Evolutionary conservation across 495 filamentous ascomycete genomes (phyloP).

Genomic region (Saxophila tyrrhenica): DNA sequence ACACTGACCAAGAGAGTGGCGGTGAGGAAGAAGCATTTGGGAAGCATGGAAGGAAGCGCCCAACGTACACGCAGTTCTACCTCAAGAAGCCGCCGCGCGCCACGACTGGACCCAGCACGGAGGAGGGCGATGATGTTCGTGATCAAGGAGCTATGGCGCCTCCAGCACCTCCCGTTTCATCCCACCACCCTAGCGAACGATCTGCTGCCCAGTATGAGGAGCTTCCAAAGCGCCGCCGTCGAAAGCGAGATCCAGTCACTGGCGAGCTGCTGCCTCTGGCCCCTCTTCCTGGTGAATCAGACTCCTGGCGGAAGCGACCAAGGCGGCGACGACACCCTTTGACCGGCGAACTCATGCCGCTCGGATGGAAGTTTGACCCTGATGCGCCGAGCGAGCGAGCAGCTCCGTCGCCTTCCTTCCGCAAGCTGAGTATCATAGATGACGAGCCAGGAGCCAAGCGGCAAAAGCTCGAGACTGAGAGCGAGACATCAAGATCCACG

Average conservation of each 20-base stretch:
- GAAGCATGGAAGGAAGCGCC: conserved; percentile 12
- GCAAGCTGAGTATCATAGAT: not conserved
- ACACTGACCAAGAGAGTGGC: not conserved
- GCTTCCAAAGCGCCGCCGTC: not conserved
- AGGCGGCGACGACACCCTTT: conserved; percentile 11
- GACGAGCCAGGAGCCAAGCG: not conserved
- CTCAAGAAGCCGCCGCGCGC: not conserved
- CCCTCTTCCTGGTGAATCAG: not conserved
- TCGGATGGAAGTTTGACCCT: conserved; percentile 15
- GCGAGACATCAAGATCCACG: not conserved
- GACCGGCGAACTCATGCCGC: conserved; percentile 16
- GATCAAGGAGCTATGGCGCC: too few species aligned
- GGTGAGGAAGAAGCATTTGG: not conserved
- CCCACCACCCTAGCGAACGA: not conserved
- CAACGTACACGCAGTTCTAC: conserved; percentile 12
- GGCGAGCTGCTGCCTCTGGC: conserved; percentile 6
- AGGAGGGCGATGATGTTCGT: not conserved
- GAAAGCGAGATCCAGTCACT: conserved; percentile 6
- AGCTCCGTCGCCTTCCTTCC: not conserved
- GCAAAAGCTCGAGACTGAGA: not conserved
- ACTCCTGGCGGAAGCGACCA: not conserved
- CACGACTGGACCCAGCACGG: not conserved
- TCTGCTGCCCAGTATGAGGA: not conserved
- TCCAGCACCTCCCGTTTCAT: not conserved
- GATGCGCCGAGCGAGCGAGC: not conserved